phyloP scores from a whole-genome alignment of 148 eudicot species.

The Camellia lanceoleosa region DNA sequence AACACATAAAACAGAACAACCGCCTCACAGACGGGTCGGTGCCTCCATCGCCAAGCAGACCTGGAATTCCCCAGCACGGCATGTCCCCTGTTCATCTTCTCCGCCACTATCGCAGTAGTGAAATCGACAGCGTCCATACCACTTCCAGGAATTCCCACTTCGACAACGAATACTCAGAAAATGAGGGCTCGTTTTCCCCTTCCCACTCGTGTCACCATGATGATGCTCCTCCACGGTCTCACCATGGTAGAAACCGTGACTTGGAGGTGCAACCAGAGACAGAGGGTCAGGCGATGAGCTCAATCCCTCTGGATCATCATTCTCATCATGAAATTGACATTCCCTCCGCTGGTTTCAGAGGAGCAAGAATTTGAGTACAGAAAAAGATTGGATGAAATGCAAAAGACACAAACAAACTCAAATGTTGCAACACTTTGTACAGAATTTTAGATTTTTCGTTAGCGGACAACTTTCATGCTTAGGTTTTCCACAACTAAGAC shows the following conservation, averaged over 20 bases:
- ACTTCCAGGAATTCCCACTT: conserved; percentile 8
- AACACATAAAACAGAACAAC: conserved; percentile 27
- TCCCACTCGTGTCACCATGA: neutral
- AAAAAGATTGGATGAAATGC: neutral
- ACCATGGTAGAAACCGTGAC: neutral
- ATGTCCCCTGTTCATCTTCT: conserved; percentile 22
- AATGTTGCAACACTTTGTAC: neutral
- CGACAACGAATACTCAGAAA: neutral
- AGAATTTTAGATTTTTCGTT: neutral
- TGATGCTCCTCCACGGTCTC: neutral
- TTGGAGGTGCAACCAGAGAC: neutral
- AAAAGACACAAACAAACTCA: neutral
- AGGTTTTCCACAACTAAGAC: neutral
- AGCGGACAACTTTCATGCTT: neutral
- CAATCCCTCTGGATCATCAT: neutral
- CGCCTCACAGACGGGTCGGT: conserved; percentile 9
- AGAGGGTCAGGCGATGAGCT: neutral
- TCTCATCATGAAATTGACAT: conserved; percentile 7
- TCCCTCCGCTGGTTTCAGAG: neutral
- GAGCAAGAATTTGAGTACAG: neutral
- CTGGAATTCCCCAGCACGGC: conserved; percentile 22
- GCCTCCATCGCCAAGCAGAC: conserved; percentile 24
- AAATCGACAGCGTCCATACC: conserved; percentile 10
- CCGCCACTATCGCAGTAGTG: conserved; percentile 8
- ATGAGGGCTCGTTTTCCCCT: neutral